These are phyloP conservation scores for Bipolaris sorokiniana DNA, from an alignment of 2,329 filamentous ascomycete species.

Conservation along the genomic window DNA sequence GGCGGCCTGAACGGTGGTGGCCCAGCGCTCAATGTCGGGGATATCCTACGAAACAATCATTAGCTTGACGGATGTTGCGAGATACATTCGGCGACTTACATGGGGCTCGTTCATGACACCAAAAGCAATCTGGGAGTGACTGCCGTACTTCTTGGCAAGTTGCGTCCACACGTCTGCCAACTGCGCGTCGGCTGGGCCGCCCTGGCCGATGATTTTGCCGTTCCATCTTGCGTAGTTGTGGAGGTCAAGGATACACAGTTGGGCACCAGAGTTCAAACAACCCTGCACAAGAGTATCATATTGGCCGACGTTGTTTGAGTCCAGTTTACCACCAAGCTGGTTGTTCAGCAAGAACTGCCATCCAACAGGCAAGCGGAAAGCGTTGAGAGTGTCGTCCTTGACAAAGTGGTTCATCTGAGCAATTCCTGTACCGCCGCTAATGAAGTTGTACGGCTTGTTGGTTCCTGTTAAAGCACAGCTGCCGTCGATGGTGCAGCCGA, in stretches of 20 bases:
- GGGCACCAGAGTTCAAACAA: slow-evolving; percentile 62
- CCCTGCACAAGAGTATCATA: slow-evolving; percentile 64
- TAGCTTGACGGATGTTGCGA: slow-evolving; percentile 54
- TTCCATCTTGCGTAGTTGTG: slow-evolving; percentile 63
- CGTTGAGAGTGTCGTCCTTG: slow-evolving; percentile 60
- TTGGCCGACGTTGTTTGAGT: slow-evolving; percentile 54
- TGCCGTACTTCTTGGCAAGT: slow-evolving; percentile 63
- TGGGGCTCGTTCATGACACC: slow-evolving; percentile 74
- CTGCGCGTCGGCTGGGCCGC: slow-evolving; percentile 64
- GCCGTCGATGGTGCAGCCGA: slow-evolving; percentile 47
- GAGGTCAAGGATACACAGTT: slow-evolving; percentile 63
- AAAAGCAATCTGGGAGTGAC: slow-evolving; percentile 63
- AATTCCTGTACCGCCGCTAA: slow-evolving; percentile 46
- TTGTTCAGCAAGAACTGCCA: slow-evolving; percentile 68
- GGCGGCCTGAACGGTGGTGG: slow-evolving; percentile 64
- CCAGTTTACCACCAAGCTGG: slow-evolving; percentile 58
- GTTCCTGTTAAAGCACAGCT: slow-evolving; percentile 22
- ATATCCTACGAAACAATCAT: slow-evolving; percentile 7
- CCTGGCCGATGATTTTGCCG: slow-evolving; percentile 68
- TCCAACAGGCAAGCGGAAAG: slow-evolving; percentile 63
- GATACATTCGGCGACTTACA: slow-evolving; percentile 29
- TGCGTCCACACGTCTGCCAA: slow-evolving; percentile 65
- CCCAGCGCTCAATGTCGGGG: slow-evolving; percentile 55
- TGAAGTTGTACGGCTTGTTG: slow-evolving; percentile 29
- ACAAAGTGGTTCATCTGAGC: slow-evolving; percentile 65